A percentile compares a stretch with the other conserved stretches of the same genome.
These are phyloP conservation scores for Clarireedia monteithiana DNA, from an alignment of 2,329 filamentous ascomycete genomes.

Conservation along the genomic window DNA sequence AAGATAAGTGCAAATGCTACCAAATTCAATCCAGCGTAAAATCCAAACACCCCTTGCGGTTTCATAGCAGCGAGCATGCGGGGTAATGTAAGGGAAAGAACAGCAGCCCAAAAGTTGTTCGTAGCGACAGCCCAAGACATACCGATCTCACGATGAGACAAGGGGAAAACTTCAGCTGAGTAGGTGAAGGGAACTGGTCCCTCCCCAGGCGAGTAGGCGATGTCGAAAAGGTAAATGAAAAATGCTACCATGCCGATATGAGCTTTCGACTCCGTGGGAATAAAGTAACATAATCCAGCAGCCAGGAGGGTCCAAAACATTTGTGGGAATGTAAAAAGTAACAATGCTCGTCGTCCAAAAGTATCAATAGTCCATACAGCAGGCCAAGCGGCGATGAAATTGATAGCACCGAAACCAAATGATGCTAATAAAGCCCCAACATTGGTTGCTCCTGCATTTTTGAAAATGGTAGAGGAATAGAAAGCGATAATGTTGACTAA, in stretches of 20 bases:
- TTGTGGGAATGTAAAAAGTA: constrained; percentile 58
- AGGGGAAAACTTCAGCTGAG: constrained; percentile 55
- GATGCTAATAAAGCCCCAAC: constrained; percentile 53
- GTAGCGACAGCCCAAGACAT: constrained; percentile 58
- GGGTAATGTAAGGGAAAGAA: constrained; percentile 49
- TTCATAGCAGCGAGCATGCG: constrained; percentile 19
- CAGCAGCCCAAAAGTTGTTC: constrained; percentile 50
- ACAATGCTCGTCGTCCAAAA: constrained; percentile 52
- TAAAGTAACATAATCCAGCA: constrained; percentile 51
- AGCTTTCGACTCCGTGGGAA: constrained; percentile 32
- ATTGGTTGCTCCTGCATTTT: constrained; percentile 45
- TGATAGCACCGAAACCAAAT: constrained; percentile 57
- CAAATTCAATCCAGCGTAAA: constrained; percentile 49
- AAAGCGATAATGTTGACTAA: constrained; percentile 63
- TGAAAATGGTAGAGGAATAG: constrained; percentile 60
- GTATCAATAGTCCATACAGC: constrained; percentile 55
- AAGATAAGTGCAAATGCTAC: constrained; percentile 49
- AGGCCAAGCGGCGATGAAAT: constrained; percentile 55
- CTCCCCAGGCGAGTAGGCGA: constrained; percentile 59
- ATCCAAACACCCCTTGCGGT: constrained; percentile 38
- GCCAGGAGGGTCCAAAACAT: constrained; percentile 61
- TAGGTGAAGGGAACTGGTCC: constrained; percentile 56
- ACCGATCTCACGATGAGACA: constrained; percentile 55
- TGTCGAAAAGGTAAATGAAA: constrained; percentile 58
- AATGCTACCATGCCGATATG: constrained; percentile 48